Conservation (phyloP, 306 rosid genomes). For the Amphicarpaea edgeworthii region DNA sequence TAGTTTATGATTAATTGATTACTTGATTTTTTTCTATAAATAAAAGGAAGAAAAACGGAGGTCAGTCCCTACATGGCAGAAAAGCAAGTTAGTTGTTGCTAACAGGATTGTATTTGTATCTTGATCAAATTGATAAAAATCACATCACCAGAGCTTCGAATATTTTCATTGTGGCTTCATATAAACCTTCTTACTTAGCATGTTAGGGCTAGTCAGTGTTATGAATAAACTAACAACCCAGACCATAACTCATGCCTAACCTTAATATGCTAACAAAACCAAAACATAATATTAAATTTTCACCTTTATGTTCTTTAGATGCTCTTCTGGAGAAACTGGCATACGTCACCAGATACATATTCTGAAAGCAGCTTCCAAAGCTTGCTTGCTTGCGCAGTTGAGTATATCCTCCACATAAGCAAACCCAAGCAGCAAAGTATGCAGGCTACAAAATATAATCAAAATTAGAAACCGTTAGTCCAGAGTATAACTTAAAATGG, state of each 20-base stretch:
- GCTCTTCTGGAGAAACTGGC: constrained; percentile 43
- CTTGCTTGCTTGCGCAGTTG: constrained; percentile 25
- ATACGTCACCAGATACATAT: constrained; percentile 6
- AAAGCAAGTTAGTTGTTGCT: background rate
- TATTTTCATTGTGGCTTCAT: constrained; percentile 16
- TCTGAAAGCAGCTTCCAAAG: constrained; percentile 43
- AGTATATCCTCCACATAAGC: constrained; percentile 45
- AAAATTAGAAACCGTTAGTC: constrained; percentile 37
- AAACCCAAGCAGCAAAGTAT: constrained; percentile 43
- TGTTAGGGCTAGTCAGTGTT: constrained; percentile 26
- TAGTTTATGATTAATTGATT: background rate
- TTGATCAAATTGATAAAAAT: constrained; percentile 27
- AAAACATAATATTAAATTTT: constrained; percentile 32
- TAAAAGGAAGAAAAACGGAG: background rate
- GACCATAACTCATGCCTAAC: constrained; percentile 30
- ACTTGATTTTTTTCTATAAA: background rate
- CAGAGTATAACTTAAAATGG: constrained; percentile 22
- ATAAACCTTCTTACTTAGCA: constrained; percentile 9
- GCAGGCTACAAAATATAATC: constrained; percentile 49
- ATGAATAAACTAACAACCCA: constrained; percentile 13
- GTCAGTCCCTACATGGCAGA: background rate
- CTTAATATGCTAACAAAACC: constrained; percentile 4
- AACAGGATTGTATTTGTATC: background rate
- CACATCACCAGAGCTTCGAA: constrained; percentile 15
- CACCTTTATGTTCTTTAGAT: constrained; percentile 50